A percentile compares a stretch with the other conserved stretches of the same genome.
Evolutionary conservation across 805 yeast genomes (phyloP).

Genomic region (Schizosaccharomyces octosporus): DNA sequence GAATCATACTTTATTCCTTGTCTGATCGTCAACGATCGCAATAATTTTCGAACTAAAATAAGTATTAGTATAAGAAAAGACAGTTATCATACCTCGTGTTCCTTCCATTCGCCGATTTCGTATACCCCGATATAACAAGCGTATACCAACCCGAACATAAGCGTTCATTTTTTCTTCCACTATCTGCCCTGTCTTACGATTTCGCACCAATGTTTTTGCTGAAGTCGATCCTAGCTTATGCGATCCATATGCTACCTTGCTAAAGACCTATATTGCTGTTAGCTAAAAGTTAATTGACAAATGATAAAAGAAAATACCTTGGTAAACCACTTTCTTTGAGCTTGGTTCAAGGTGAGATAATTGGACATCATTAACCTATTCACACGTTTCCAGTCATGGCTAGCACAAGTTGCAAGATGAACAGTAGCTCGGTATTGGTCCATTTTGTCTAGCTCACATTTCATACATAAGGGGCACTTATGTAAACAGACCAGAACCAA

Average conservation of each 20-base stretch:
- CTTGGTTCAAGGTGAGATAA: conserved; percentile 57
- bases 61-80: neutral
- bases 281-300: neutral
- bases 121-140: conserved; percentile 57
- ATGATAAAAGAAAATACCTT: conserved; percentile 15
- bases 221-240: conserved; percentile 69
- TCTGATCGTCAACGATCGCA: conserved; percentile 42
- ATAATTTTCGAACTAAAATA: conserved; percentile 14
- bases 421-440: conserved; percentile 49
- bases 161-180: conserved; percentile 81
- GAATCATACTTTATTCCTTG: conserved; percentile 71
- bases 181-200: conserved; percentile 67
- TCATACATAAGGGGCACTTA: conserved; percentile 60
- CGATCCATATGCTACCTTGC: conserved; percentile 71
- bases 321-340: conserved; percentile 72
- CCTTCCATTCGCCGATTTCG: conserved; percentile 28
- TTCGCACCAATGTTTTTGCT: conserved; percentile 86
- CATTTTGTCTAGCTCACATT: conserved; percentile 27
- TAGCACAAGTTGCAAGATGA: conserved; percentile 70
- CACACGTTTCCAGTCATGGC: conserved; percentile 48
- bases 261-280: conserved; percentile 14
- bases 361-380: conserved; percentile 37
- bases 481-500: conserved; percentile 25
- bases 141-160: conserved; percentile 66
- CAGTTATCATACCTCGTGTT: conserved; percentile 15